Base-by-base conservation (phyloP, 441 rosid species). In the Adansonia madagascariensis region DNA sequence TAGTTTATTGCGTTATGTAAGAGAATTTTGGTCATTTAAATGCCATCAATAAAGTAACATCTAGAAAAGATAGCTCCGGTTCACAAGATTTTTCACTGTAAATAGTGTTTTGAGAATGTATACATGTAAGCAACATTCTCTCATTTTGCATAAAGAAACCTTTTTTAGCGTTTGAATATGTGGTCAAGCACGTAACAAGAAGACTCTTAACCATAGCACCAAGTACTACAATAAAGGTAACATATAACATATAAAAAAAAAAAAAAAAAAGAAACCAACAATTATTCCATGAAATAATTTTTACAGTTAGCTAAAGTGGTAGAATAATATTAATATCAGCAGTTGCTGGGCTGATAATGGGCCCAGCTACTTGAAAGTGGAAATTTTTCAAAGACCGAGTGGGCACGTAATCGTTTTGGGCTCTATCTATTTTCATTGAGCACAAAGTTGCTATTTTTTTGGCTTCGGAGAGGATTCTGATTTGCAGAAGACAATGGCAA, bases 401-500 rank as follows among this genome's bases (percentile, higher is more conserved):
- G 50, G 15, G 50, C 53, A 12, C 65, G 11, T 6, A 43, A 27
- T 20, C 6, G 17, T 72, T 18, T 39, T 71, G 52, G 52, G 64
- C 50, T 55, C 18, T 56, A 9, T 56, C 27, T 56, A 8, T 46
- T 22, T 8, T 72, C 1, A 50, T 49, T 12, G 73, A 70, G 43
- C 18, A 8, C 27, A 11, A n/a, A 1, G 3, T n/a, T 52, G 31
- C 10, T 5, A 0, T 60, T 15, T 56, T 8, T 20, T 2, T 0
- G 67, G 67, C 14, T 46, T 27, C 67, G 3, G 35, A 3, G 15
- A 24, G 15, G 8, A 15, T 9, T 74, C 59, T 50, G 59, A 64
- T 66, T 56, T 17, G 66, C 6, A 15, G 64, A 12, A 43, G 18
- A 68, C 56, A 67, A 76, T 76, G 79, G 65, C 67, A 17, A 57